phyloP scores from a whole-genome alignment of 2,329 filamentous ascomycete genomes.

The Cladosporium austrohemisphaericum region DNA sequence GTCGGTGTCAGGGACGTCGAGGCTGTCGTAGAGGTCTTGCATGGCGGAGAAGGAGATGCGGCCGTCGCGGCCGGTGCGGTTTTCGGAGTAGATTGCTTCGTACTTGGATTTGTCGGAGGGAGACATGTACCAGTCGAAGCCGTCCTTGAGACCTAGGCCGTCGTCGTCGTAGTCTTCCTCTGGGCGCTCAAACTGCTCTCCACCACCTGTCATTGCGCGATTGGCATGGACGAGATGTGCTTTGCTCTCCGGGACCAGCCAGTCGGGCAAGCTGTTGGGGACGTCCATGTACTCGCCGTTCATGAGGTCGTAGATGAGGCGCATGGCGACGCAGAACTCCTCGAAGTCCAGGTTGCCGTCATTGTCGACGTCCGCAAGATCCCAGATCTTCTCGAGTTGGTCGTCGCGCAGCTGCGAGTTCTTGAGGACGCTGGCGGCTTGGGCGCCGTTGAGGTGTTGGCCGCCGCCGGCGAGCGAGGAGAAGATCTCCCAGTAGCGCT shows the following conservation, averaged over 20 bases:
- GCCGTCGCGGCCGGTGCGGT: conserved; percentile 73
- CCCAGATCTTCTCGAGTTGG: conserved; percentile 97
- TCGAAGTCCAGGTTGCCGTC: conserved; percentile 98
- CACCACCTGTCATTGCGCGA: conserved; percentile 72
- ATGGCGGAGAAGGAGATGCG: conserved; percentile 71
- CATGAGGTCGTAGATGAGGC: conserved; percentile 92
- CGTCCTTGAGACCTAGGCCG: conserved; percentile 80
- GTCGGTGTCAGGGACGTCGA: conserved; percentile 71
- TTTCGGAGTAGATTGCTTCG: conserved; percentile 94
- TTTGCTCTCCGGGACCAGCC: conserved; percentile 95
- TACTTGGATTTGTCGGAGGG: conserved; percentile 89
- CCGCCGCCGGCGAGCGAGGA: conserved; percentile 62
- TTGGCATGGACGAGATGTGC: conserved; percentile 82
- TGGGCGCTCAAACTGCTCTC: conserved; percentile 78
- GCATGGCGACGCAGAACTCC: conserved; percentile 99
- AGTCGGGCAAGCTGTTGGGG: conserved; percentile 81
- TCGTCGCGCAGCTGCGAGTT: conserved; percentile 69
- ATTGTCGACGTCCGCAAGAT: conserved; percentile 93
- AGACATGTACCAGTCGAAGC: conserved; percentile 99
- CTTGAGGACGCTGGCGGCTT: conserved; percentile 68
- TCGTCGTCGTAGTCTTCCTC: conserved; percentile 74
- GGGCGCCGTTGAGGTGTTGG: conserved; percentile 62
- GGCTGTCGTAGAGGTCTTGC: conserved; percentile 77
- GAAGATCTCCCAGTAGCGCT: conserved; percentile 79
- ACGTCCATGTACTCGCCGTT: conserved; percentile 93